Base-by-base conservation (phyloP, 2,329 filamentous ascomycete genomes). In the Venturia carpophila region DNA sequence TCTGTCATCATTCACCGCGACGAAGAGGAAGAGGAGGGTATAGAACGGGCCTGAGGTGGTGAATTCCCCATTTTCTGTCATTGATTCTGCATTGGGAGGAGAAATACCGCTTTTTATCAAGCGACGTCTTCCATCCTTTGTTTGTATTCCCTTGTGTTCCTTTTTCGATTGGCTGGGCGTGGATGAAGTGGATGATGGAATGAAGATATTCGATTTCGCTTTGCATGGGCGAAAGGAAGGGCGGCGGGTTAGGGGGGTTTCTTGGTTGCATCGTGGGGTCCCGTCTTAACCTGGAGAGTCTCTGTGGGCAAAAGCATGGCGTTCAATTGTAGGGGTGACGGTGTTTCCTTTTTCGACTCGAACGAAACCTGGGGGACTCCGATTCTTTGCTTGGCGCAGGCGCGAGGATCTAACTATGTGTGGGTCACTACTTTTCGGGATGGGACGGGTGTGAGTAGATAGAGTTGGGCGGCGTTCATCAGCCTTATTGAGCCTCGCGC, bases 301-400 rank as follows among this genome's bases (percentile, higher is more conserved):
- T 37, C 15, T 58, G 52, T 58, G 60, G 60, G 60, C 39, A 62
- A 62, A 47, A 47, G 60, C 60, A 62, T 43, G 60, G 60, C 39
- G 60, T 43, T 43, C 21, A 5, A 30, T 43, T 27, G 39, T 62
- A 43, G 27, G 60, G 17, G 21, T 24, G 24, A 60, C 10, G 55
- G 39, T 5, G 56, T 21, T 60, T 11, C 10, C 39, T 9, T 17
- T 27, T 19, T n/a, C 11, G 19, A n/a, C 19, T n/a, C 13, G 10
- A 47, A 24, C 27, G 21, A 43, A 47, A 43, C 24, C 7, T 43
- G 37, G 60, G 60, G 11, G 10, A 11, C 11, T 24, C 21, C 37
- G n/a, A 24, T 24, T 42, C 17, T 43, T 42, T 61, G 17, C 41
- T 24, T 43, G 60, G 43, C 43, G 60, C 60, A 15, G 37, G 52